phyloP scores from a whole-genome alignment of 164 flowering plant species.

The Berberis thunbergii region DNA sequence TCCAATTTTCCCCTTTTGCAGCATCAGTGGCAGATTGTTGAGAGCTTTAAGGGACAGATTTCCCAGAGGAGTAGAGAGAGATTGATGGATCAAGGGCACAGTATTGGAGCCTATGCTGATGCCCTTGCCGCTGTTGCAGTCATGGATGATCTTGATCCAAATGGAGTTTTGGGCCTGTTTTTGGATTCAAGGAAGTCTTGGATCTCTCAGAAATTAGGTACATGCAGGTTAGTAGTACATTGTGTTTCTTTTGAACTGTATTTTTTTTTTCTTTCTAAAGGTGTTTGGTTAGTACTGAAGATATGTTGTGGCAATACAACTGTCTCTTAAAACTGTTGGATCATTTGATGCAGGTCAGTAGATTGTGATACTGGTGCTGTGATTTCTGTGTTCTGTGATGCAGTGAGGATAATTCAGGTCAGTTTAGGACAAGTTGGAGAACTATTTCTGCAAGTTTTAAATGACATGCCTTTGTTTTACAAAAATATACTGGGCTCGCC shows the following conservation, averaged over 20 bases:
- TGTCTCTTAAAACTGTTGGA: too few relatives aligned
- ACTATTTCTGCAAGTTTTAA: constrained; percentile 70
- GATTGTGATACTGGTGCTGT: constrained; percentile 22
- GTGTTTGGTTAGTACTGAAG: too few relatives aligned
- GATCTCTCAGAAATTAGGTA: constrained; percentile 42
- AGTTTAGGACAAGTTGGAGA: constrained; percentile 82
- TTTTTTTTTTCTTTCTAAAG: too few relatives aligned
- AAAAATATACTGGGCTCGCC: constrained; percentile 71
- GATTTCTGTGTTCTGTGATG: constrained; percentile 61
- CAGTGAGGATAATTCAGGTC: constrained; percentile 60
- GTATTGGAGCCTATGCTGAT: constrained; percentile 60
- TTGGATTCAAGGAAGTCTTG: constrained; percentile 69
- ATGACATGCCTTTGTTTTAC: constrained; percentile 88
- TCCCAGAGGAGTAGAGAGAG: constrained; percentile 80
- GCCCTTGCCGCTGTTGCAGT: constrained; percentile 80
- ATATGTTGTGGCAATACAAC: too few relatives aligned
- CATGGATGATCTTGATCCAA: constrained; percentile 65
- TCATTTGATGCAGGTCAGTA: neutral
- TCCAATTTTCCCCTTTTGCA: constrained; percentile 62
- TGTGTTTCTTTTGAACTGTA: too few relatives aligned
- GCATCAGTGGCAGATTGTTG: constrained; percentile 93
- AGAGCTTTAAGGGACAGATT: constrained; percentile 82
- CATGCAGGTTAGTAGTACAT: constrained; percentile 7
- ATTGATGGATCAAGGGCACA: constrained; percentile 47
- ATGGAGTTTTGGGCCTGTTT: constrained; percentile 52